Evolutionary conservation across 2,329 filamentous ascomycete genomes (phyloP).

Genomic region (Endothia cerciana): DNA sequence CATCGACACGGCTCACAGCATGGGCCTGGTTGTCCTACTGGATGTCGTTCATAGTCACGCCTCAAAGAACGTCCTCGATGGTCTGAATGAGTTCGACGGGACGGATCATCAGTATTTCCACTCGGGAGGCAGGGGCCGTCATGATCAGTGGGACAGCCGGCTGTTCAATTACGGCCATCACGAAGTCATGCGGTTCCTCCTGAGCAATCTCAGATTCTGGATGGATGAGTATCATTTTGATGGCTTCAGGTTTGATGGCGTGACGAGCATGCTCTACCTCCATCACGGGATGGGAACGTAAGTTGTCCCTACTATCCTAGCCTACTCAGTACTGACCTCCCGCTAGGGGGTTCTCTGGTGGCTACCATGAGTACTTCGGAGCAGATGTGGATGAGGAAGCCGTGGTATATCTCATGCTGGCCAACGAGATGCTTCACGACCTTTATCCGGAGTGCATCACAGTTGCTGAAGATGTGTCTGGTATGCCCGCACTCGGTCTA

Average conservation of each 20-base stretch:
- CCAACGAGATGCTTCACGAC: constrained; percentile 93
- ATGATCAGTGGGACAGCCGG: constrained; percentile 94
- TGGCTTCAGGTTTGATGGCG: constrained; percentile 96
- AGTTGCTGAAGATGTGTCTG: constrained; percentile 95
- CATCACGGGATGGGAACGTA: constrained; percentile 98
- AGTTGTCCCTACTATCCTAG: constrained; percentile 42
- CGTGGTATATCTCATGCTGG: constrained; percentile 92
- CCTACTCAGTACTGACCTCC: constrained; percentile 33
- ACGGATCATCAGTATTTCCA: constrained; percentile 97
- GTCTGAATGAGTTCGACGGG: constrained; percentile 93
- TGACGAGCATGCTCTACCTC: constrained; percentile 96
- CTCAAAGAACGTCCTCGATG: constrained; percentile 95
- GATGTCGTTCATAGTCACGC: constrained; percentile 98
- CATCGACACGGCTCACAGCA: constrained; percentile 88
- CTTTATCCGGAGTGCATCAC: constrained; percentile 88
- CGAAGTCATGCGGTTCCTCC: constrained; percentile 91
- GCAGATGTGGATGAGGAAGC: constrained; percentile 88
- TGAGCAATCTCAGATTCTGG: constrained; percentile 97
- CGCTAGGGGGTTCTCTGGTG: constrained; percentile 88
- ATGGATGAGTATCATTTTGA: constrained; percentile 99
- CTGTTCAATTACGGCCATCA: constrained; percentile 97
- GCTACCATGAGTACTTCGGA: constrained; percentile 98
- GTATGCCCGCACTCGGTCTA: constrained; percentile 96
- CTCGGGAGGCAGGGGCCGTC: constrained; percentile 77
- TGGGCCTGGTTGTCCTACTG: constrained; percentile 89